Evolutionary conservation across 371 early-diverging fungal species (phyloP).

Genomic region (Mortierella sp.): DNA sequence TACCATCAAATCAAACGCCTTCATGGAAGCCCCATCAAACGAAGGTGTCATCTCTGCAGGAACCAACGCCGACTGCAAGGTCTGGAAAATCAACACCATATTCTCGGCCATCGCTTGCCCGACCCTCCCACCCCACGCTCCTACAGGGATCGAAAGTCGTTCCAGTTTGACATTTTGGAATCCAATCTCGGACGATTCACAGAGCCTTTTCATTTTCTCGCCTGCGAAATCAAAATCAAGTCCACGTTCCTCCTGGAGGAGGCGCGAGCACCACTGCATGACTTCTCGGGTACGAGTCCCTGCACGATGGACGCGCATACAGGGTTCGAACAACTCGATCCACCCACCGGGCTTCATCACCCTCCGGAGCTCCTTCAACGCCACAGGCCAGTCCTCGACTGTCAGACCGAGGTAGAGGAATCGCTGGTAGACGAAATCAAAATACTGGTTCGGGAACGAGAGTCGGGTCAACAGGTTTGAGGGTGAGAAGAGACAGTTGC

Average conservation of each 20-base stretch:
- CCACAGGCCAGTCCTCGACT: conserved; percentile 50
- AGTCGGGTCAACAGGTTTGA: conserved; percentile 44
- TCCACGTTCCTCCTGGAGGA: conserved; percentile 54
- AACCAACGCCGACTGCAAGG: conserved; percentile 40
- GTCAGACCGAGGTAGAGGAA: conserved; percentile 52
- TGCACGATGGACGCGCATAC: conserved; percentile 54
- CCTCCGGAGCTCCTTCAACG: conserved; percentile 48
- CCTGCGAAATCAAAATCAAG: conserved; percentile 57
- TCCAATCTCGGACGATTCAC: conserved; percentile 45
- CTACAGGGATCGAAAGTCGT: conserved; percentile 52
- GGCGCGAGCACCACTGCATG: conserved; percentile 45
- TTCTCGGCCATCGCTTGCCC: conserved; percentile 58
- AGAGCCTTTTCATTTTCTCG: conserved; percentile 49
- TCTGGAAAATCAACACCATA: conserved; percentile 55
- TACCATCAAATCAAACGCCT: conserved; percentile 49
- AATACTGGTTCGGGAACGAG: conserved; percentile 49
- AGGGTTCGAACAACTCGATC: conserved; percentile 55
- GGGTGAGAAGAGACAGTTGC: conserved; percentile 48
- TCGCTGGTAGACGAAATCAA: conserved; percentile 56
- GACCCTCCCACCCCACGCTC: conserved; percentile 50
- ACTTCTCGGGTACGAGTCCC: conserved; percentile 45
- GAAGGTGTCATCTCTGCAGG: conserved; percentile 11
- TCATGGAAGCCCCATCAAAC: conserved; percentile 24
- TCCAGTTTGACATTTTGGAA: conserved; percentile 46
- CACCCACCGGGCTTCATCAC: conserved; percentile 56